phyloP scores from a whole-genome alignment of 2,329 filamentous ascomycete genomes.

The Penicillium nordicum region DNA sequence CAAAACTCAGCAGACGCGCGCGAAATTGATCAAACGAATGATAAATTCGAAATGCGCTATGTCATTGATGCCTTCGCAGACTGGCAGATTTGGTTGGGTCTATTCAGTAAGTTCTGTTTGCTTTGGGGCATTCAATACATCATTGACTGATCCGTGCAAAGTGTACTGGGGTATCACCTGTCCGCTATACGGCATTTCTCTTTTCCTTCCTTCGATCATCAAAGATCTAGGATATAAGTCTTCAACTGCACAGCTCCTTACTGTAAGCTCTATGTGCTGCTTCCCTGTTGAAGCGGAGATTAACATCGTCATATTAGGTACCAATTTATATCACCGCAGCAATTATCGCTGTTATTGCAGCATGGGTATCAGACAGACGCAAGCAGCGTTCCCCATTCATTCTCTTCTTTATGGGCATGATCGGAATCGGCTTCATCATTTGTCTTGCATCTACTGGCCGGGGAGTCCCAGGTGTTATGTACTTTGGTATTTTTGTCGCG shows the following conservation, averaged over 20 bases:
- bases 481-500: constrained; percentile 49
- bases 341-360: constrained; percentile 41
- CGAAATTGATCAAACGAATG: constrained; percentile 27
- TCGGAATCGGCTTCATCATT: constrained; percentile 58
- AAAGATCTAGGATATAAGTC: constrained; percentile 40
- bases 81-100: constrained; percentile 41
- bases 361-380: constrained; percentile 56
- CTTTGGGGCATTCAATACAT: not conserved
- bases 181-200: constrained; percentile 42
- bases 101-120: constrained; percentile 32
- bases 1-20: constrained; percentile 31
- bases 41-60: constrained; percentile 39
- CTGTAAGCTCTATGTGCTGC: constrained; percentile 18
- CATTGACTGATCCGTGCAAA: constrained; percentile 9
- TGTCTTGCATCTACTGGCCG: constrained; percentile 35
- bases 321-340: constrained; percentile 43
- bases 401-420: constrained; percentile 51
- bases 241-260: constrained; percentile 41
- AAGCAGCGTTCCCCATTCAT: constrained; percentile 57
- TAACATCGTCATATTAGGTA: constrained; percentile 16
- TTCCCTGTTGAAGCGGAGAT: not conserved
- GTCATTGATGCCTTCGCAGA: constrained; percentile 41
- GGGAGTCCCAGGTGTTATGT: constrained; percentile 42
- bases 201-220: constrained; percentile 43
- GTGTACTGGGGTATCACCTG: constrained; percentile 45